A percentile compares a stretch with the other conserved stretches of the same genome.
Evolutionary conservation across 345 rosid genomes (phyloP).

Genomic region (Kandelia obovata): DNA sequence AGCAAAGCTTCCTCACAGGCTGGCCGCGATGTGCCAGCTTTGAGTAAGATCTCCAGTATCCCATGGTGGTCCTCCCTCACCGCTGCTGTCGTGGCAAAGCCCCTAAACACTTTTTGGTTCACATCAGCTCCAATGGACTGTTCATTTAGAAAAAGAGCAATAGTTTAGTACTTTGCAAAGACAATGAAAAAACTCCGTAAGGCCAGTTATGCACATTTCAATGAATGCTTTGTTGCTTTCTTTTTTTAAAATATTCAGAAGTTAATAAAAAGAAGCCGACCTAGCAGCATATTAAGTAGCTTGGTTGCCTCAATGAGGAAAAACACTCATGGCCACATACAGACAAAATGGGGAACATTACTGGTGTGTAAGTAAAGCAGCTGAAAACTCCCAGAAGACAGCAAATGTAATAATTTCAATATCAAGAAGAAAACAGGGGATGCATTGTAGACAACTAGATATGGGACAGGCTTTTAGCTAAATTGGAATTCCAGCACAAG

Average conservation of each 20-base stretch:
- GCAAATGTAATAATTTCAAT: constrained; percentile 6
- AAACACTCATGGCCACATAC: constrained; percentile 21
- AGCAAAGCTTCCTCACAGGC: constrained; percentile 94
- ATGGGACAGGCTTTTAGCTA: no score
- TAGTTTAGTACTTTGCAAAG: constrained; percentile 18
- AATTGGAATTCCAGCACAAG: no score
- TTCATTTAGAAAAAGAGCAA: constrained; percentile 24
- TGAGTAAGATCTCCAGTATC: constrained; percentile 79
- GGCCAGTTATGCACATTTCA: not conserved
- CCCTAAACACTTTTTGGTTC: constrained; percentile 89
- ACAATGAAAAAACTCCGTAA: constrained; percentile 15
- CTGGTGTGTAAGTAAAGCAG: constrained; percentile 27
- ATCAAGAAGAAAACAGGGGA: constrained; percentile 20
- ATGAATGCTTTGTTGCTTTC: not conserved
- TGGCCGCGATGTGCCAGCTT: constrained; percentile 86
- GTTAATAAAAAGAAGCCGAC: constrained; percentile 15
- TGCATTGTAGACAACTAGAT: constrained; percentile 16
- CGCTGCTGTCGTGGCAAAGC: constrained; percentile 87
- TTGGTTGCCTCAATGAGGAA: constrained; percentile 28
- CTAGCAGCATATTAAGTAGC: constrained; percentile 7
- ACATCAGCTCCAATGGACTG: constrained; percentile 93
- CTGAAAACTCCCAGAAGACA: constrained; percentile 23
- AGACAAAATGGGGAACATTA: constrained; percentile 23
- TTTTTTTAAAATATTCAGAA: constrained; percentile 9
- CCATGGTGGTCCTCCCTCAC: constrained; percentile 82